phyloP scores from a whole-genome alignment of 371 early-diverging fungal genomes.

The Zopfochytrium polystomum region DNA sequence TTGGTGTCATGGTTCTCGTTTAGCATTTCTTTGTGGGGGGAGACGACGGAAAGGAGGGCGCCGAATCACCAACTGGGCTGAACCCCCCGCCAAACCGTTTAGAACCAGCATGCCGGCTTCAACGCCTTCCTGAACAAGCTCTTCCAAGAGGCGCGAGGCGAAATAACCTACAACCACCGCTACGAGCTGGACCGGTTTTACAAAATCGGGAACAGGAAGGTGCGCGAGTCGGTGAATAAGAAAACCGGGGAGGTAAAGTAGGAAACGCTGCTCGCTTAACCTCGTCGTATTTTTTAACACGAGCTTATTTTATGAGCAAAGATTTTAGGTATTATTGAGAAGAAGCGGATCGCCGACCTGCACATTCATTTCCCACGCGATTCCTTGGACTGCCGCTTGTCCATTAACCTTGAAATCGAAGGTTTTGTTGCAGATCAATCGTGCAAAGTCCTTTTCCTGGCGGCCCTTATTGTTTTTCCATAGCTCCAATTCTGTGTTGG shows the following conservation, averaged over 20 bases:
- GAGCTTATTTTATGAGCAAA: background rate
- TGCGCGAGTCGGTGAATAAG: slow-evolving; percentile 19
- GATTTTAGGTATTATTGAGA: slow-evolving; percentile 16
- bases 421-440: no score
- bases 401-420: slow-evolving; percentile 28
- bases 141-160: slow-evolving; percentile 16
- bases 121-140: slow-evolving; percentile 24
- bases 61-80: background rate
- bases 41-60: background rate
- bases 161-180: slow-evolving; percentile 22
- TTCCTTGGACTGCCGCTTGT: slow-evolving; percentile 27
- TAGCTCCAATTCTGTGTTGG: no score
- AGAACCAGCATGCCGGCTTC: slow-evolving; percentile 27
- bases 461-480: no score
- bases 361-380: slow-evolving; percentile 20
- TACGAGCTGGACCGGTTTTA: slow-evolving; percentile 28
- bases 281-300: background rate
- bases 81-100: background rate
- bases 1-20: background rate
- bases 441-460: no score
- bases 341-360: slow-evolving; percentile 26
- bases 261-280: background rate
- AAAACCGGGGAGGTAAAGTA: slow-evolving; percentile 23
- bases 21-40: background rate
- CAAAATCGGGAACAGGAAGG: slow-evolving; percentile 2